Conservation (phyloP, 164 flowering plant species). For the Magnolia changhungtana region DNA sequence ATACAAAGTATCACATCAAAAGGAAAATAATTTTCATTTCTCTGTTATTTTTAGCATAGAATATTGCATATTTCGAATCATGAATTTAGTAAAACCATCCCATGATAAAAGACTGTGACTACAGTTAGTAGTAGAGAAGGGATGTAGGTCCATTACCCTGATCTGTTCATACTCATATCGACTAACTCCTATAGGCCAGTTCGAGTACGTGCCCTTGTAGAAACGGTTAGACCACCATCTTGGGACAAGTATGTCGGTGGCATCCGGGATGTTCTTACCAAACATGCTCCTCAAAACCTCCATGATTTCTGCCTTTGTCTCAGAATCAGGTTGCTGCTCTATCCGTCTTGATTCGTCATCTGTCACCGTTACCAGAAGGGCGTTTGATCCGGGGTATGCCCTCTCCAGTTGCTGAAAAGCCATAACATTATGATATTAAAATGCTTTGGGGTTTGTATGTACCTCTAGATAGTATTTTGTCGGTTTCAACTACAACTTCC, state of each 20-base stretch:
- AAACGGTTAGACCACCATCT: conserved; percentile 45
- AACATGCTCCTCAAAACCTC: conserved; percentile 44
- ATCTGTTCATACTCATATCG: conserved; percentile 27
- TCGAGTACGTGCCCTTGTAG: conserved; percentile 36
- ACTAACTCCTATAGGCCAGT: conserved; percentile 41
- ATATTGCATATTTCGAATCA: no score
- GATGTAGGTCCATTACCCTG: conserved; percentile 19
- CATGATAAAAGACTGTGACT: no score
- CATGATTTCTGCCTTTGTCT: conserved; percentile 39
- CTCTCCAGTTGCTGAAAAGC: conserved; percentile 42
- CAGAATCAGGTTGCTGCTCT: conserved; percentile 39
- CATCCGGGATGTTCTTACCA: conserved; percentile 39
- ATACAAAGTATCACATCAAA: no score
- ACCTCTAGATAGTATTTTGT: no score
- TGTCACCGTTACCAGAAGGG: conserved; percentile 38
- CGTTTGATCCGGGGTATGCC: conserved; percentile 38
- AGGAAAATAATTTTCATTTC: no score
- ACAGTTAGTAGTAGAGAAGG: no score
- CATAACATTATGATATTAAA: no score
- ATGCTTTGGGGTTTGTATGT: no score
- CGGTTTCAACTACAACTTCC: no score
- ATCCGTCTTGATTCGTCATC: conserved; percentile 43
- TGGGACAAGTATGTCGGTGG: conserved; percentile 40
- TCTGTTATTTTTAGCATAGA: no score
- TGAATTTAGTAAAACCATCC: no score